Base-by-base conservation (phyloP, 2,329 filamentous ascomycete species). In the Eutypella sp. region DNA sequence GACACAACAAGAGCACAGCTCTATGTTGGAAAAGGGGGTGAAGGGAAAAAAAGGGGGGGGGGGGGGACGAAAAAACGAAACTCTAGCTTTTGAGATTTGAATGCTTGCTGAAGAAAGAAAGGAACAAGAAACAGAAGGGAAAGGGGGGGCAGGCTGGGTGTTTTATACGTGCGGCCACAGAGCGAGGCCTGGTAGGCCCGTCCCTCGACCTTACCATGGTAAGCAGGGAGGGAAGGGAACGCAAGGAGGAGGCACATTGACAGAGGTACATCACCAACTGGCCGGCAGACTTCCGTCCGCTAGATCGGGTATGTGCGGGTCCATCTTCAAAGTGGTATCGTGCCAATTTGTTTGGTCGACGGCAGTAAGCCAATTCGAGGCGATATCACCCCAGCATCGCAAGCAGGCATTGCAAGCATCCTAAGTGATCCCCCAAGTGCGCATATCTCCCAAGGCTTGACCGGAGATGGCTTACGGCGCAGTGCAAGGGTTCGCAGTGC, bases 41-140 rank as follows among this genome's bases (percentile, higher is more conserved):
- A 58, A 65, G 65, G 60, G 65, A 67, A 61, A 62, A 53, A 50
- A 57, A 53, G 57, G 64, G 59, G 60, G 59, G 55, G 55, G 58
- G 67, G 61, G 65, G 61, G 60, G 63, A 60, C 62, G 62, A 63
- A 68, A 72, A 75, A 79, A 73, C 67, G 68, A 74, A 72, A 67
- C 67, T 73, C 69, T 67, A 70, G 71, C 72, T 74, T 74, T 74
- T 63, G 67, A 65, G 58, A 62, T 70, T 75, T 75, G 67, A 73
- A 62, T 71, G 72, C 82, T 86, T 86, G 83, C 82, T 84, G 75
- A 75, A 75, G 81, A 80, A 60, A 70, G 68, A 66, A 71, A 71
- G 59, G 57, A 67, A 68, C 68, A n/a, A n/a, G 61, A 62, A 59
- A 59, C 62, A 57, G 60, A 58, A 57, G 59, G 61, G 60, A 63